Evolutionary conservation across 2,329 filamentous ascomycete species (phyloP), one percentile per base, ranked within the genome.

Genomic region (Talaromyces verruculosus): DNA sequence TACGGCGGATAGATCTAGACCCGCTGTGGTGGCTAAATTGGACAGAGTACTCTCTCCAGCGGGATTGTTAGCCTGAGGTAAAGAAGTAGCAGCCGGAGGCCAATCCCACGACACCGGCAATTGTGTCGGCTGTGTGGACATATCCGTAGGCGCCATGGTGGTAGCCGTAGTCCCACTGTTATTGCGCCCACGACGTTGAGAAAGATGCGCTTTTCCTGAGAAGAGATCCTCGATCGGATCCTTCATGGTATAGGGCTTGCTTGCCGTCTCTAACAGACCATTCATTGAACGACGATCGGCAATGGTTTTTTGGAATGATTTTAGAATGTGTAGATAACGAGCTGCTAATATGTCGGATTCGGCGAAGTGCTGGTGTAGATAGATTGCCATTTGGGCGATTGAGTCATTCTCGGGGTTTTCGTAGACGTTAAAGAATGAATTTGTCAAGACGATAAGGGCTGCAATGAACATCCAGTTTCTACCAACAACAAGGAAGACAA

Each of bases 381-480:
- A 70, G n/a, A 85, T 79, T 7, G 83, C 80, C 39, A 81, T 79
- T 47, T 71, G 72, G 53, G 75, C 77, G 15, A 81, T 72, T 68
- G 77, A 81, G 65, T 82, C 80, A 62, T 80, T 80, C 66, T 83
- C 81, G 11, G 77, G 73, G 22, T 83, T 83, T 35, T 77, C 72
- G 69, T 83, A 84, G 19, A 87, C 74, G 1, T 75, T 78, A 3
- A 81, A 82, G 70, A 87, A 86, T 66, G 86, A 84, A 70, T 87
- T 88, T 69, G 84, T 85, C 53, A 87, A 74, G 3, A 87, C 77
- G 37, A 87, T 79, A 1, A 88, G 77, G 0, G 82, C 79, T 0
- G 85, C 83, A 5, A 85, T 79, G 67, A 87, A 87, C 45, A 88
- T 78, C 63, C 84, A 86, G 70, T 87, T 83, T 69, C 86, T 88